Conservation (phyloP, 2,329 filamentous ascomycete species). For the Sporothrix euskadiensis region DNA sequence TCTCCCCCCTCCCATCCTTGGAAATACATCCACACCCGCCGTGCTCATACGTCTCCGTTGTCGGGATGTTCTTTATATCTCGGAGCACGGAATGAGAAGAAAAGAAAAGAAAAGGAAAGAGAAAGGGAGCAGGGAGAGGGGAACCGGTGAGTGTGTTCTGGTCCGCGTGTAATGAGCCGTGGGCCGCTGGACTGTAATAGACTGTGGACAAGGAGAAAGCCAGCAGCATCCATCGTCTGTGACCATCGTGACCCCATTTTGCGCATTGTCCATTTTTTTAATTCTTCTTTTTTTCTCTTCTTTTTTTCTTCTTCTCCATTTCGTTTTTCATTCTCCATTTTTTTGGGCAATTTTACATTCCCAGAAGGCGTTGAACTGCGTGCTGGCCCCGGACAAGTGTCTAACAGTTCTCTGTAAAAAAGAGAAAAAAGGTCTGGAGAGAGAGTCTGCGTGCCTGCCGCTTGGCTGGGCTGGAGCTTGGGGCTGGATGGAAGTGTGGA, state of each 20-base stretch:
- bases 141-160: neutral
- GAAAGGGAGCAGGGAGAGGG: neutral
- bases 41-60: conserved; percentile 23
- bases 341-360: too few relatives aligned
- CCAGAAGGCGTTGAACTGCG: neutral
- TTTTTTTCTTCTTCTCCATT: neutral
- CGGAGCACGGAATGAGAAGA: neutral
- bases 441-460: neutral
- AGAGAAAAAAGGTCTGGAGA: neutral
- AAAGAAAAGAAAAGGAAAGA: neutral
- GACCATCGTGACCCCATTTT: conserved; percentile 4
- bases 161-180: neutral
- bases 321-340: neutral
- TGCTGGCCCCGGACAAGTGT: conserved; percentile 14
- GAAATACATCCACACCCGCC: conserved; percentile 21
- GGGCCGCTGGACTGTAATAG: neutral
- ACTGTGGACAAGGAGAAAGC: neutral
- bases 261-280: neutral
- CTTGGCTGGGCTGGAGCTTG: neutral
- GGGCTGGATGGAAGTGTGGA: neutral
- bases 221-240: conserved; percentile 2
- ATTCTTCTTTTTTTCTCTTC: neutral
- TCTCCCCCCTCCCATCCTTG: neutral
- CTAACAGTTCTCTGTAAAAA: neutral
- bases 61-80: conserved; percentile 1